Evolutionary conservation across 805 yeast species (phyloP).

Genomic region (Groenewaldozyma tartarivorans): DNA sequence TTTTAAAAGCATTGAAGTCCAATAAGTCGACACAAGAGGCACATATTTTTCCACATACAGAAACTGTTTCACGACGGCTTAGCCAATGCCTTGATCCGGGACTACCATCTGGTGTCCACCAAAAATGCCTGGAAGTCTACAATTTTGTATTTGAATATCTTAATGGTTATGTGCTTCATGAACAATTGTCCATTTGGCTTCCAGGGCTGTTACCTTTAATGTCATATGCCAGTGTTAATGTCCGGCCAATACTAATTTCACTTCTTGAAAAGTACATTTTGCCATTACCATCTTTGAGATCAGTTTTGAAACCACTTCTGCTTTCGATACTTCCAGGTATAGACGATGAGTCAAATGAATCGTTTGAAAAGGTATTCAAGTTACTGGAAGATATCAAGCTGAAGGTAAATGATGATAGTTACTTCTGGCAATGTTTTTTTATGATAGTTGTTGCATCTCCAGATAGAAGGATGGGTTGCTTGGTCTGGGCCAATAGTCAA

Average conservation of each 20-base stretch:
- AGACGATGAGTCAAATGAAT: slow-evolving; percentile 87
- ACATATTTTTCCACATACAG: slow-evolving; percentile 51
- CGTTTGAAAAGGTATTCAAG: slow-evolving; percentile 49
- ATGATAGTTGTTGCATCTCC: slow-evolving; percentile 66
- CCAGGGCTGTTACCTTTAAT: slow-evolving; percentile 88
- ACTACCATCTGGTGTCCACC: slow-evolving; percentile 93
- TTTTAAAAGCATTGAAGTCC: slow-evolving; percentile 59
- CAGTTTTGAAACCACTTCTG: slow-evolving; percentile 58
- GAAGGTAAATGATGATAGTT: slow-evolving; percentile 52
- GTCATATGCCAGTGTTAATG: slow-evolving; percentile 81
- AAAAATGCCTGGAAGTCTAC: slow-evolving; percentile 74
- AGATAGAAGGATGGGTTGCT: slow-evolving; percentile 75
- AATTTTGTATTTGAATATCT: slow-evolving; percentile 57
- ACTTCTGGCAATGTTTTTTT: slow-evolving; percentile 82
- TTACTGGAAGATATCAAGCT: slow-evolving; percentile 52
- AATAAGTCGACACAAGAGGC: slow-evolving; percentile 28
- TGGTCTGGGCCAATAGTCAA: slow-evolving; percentile 59
- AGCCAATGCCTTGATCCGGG: slow-evolving; percentile 72
- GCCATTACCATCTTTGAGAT: slow-evolving; percentile 42
- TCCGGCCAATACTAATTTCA: slow-evolving; percentile 66
- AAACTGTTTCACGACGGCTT: slow-evolving; percentile 58
- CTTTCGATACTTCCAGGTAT: slow-evolving; percentile 75
- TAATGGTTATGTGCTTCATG: slow-evolving; percentile 44
- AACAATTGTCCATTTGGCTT: slow-evolving; percentile 65
- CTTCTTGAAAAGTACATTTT: slow-evolving; percentile 50